Base-by-base conservation (phyloP, 2,329 filamentous ascomycete species). In the Dryadomyces quercus-mongolicae region DNA sequence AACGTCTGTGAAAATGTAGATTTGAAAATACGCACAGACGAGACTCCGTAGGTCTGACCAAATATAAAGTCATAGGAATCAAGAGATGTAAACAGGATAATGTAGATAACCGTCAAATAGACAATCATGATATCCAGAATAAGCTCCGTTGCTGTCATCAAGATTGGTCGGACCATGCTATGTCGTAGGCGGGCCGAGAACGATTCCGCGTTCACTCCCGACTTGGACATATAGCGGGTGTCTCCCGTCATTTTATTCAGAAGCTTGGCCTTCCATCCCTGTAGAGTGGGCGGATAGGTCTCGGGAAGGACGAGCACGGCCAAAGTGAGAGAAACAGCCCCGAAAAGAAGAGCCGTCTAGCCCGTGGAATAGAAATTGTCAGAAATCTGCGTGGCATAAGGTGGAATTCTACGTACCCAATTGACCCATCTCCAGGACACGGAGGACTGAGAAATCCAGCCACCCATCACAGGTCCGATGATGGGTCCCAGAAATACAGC, bases 11-110 rank as follows among this genome's bases (percentile, higher is more conserved):
- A n/a, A n/a, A n/a, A n/a, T n/a, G n/a, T n/a, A n/a, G n/a, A n/a
- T n/a, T n/a, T n/a, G n/a, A n/a, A n/a, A n/a, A n/a, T n/a, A 43
- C 8, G 43, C 22, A 22, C 25, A 25, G 3, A 69, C 55, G 0
- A 54, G 67, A 62, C 49, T 5, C 65, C 63, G 60, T 80, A 74
- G 0, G 72, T 75, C 3, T 74, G 66, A 36, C 65, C 64, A 65
- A 80, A 79, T 60, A 78, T 72, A 62, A 70, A 76, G 10, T 71
- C 67, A 59, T 75, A 78, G 1, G 75, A 76, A 13, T 74, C 72
- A 10, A 77, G 70, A 55, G 72, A 71, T 10, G 67, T 67, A 59
- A 75, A 73, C 8, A 76, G 64, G 5, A 73, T 63, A 20, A 69
- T 64, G 57, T 74, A 75, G 42, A 76, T 63, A 43, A 78, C 65